Conservation (phyloP, 2,329 filamentous ascomycete genomes). For the Pezicula carpinea region DNA sequence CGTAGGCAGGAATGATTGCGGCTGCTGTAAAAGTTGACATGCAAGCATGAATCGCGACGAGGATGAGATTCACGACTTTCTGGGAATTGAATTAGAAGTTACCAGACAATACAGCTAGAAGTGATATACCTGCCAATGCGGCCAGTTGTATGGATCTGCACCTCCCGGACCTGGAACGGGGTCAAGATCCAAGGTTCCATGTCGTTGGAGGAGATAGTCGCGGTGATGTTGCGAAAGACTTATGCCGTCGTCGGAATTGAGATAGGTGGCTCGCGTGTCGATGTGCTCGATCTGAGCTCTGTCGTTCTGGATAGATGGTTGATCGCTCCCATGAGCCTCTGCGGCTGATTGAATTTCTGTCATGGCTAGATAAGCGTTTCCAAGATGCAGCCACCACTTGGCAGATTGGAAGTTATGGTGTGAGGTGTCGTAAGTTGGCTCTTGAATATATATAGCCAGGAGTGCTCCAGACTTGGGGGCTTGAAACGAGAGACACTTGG, state of each 20-base stretch:
- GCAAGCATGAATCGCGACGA: conserved; percentile 47
- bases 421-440: too few species aligned
- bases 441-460: too few species aligned
- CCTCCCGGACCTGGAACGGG: conserved; percentile 43
- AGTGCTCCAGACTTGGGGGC: too few species aligned
- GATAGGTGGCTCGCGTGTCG: too few species aligned
- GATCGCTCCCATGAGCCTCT: too few species aligned
- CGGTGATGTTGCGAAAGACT: conserved; percentile 27
- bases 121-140: conserved; percentile 39
- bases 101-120: not conserved
- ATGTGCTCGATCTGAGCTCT: too few species aligned
- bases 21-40: conserved; percentile 49
- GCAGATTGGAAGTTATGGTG: too few species aligned
- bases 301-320: too few species aligned
- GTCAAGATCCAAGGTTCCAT: conserved; percentile 48
- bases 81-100: conserved; percentile 14
- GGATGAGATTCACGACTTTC: conserved; percentile 43
- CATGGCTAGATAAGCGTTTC: too few species aligned
- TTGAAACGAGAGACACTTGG: too few species aligned
- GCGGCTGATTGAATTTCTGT: too few species aligned
- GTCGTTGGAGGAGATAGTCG: conserved; percentile 43
- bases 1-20: conserved; percentile 45
- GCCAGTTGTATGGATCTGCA: conserved; percentile 51
- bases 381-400: too few species aligned
- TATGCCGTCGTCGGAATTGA: not conserved